Evolutionary conservation across 495 filamentous ascomycete species (phyloP).

Genomic region (Hamigera avellanea): DNA sequence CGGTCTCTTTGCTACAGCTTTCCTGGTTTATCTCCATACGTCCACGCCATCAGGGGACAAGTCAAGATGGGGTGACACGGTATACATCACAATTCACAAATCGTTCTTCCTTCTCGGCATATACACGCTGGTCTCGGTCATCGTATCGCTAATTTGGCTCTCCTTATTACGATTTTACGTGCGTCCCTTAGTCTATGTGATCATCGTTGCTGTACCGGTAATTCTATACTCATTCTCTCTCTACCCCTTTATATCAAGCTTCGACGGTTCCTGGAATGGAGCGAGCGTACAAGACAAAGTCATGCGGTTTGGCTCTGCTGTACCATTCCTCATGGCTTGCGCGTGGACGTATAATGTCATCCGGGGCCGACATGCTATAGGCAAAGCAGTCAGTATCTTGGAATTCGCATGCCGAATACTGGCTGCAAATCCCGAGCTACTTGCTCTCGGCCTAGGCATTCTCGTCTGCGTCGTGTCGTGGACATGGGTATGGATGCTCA

Average conservation of each 20-base stretch:
- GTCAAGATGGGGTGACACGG: constrained; percentile 70
- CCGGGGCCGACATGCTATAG: constrained; percentile 65
- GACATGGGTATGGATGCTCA: constrained; percentile 93
- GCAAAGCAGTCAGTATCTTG: constrained; percentile 71
- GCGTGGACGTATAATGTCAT: constrained; percentile 76
- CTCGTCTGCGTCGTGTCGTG: constrained; percentile 68
- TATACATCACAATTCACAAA: constrained; percentile 76
- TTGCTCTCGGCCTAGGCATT: constrained; percentile 70
- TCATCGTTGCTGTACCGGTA: constrained; percentile 73
- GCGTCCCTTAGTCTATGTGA: constrained; percentile 61
- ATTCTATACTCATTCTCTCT: constrained; percentile 78
- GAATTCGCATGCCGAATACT: constrained; percentile 87
- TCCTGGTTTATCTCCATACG: constrained; percentile 83
- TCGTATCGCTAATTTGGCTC: constrained; percentile 85
- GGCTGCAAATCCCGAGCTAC: constrained; percentile 67
- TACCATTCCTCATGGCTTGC: constrained; percentile 61
- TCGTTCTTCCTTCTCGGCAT: constrained; percentile 83
- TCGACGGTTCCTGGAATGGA: constrained; percentile 58
- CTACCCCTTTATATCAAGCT: constrained; percentile 86
- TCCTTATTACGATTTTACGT: constrained; percentile 78
- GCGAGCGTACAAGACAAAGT: constrained; percentile 67
- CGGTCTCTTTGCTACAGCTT: constrained; percentile 71
- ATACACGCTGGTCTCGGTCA: constrained; percentile 80
- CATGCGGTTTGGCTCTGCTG: constrained; percentile 77
- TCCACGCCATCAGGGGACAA: constrained; percentile 48